phyloP scores from a whole-genome alignment of 495 filamentous ascomycete species.

The Aspergillus leporis region DNA sequence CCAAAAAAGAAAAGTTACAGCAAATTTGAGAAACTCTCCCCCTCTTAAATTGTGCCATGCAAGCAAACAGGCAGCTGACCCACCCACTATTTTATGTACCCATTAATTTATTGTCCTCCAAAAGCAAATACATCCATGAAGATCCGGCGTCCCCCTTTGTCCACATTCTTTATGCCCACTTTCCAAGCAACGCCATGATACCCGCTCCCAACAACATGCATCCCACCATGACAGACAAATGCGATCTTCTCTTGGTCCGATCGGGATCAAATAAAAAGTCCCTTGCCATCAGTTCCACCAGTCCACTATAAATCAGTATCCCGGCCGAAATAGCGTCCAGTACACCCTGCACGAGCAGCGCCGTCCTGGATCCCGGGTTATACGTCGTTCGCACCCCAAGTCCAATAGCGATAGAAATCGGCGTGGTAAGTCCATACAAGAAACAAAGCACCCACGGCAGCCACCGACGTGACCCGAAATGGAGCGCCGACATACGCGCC shows the following conservation, averaged over 20 bases:
- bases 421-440: slow-evolving; percentile 35
- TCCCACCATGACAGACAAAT: slow-evolving; percentile 32
- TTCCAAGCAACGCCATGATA: slow-evolving; percentile 35
- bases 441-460: slow-evolving; percentile 34
- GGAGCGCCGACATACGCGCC: slow-evolving; percentile 29
- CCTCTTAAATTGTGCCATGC: neutral
- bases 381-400: slow-evolving; percentile 34
- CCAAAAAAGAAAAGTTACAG: neutral
- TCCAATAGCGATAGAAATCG: slow-evolving; percentile 36
- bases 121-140: neutral
- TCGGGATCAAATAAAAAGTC: slow-evolving; percentile 40
- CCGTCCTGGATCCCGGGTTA: slow-evolving; percentile 28
- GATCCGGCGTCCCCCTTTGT: neutral
- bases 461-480: slow-evolving; percentile 46
- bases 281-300: slow-evolving; percentile 37
- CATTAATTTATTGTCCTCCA: neutral
- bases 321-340: slow-evolving; percentile 36
- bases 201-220: slow-evolving; percentile 27
- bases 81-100: too few species aligned
- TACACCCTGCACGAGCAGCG: slow-evolving; percentile 34
- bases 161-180: slow-evolving; percentile 29
- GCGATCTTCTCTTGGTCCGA: slow-evolving; percentile 28
- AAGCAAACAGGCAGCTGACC: neutral
- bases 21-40: neutral
- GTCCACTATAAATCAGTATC: slow-evolving; percentile 36